A percentile compares a stretch with the other conserved stretches of the same genome.
phyloP scores from a whole-genome alignment of 2,329 filamentous ascomycete species.

The Penicillium digitatum region DNA sequence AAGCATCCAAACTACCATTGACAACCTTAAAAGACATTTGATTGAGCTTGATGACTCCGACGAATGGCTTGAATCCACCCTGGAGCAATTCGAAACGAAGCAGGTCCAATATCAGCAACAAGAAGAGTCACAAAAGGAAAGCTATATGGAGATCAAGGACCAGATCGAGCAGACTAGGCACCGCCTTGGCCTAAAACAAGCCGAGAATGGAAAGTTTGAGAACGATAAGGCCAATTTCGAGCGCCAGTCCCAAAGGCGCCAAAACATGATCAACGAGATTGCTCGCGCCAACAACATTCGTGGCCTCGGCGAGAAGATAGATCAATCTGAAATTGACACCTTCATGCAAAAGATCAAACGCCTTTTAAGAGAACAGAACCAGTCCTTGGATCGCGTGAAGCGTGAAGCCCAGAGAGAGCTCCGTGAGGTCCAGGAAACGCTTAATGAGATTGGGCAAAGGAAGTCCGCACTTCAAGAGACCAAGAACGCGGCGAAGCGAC shows the following conservation, averaged over 20 bases:
- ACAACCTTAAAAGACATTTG: slow-evolving; percentile 67
- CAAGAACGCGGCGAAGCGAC: slow-evolving; percentile 68
- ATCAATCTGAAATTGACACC: slow-evolving; percentile 66
- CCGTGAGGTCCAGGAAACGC: slow-evolving; percentile 64
- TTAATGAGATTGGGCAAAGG: slow-evolving; percentile 70
- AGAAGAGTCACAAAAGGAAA: slow-evolving; percentile 58
- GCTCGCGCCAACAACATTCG: slow-evolving; percentile 74
- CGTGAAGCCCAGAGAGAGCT: slow-evolving; percentile 70
- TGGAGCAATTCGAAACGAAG: slow-evolving; percentile 73
- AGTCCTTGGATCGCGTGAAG: slow-evolving; percentile 69
- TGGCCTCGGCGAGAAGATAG: slow-evolving; percentile 75
- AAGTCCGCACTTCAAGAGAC: slow-evolving; percentile 69
- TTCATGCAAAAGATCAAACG: slow-evolving; percentile 77
- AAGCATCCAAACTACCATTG: slow-evolving; percentile 65
- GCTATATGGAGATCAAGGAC: slow-evolving; percentile 61
- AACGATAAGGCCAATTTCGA: slow-evolving; percentile 87
- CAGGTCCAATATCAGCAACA: slow-evolving; percentile 64
- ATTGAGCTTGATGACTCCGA: slow-evolving; percentile 76
- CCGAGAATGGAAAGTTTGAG: slow-evolving; percentile 65
- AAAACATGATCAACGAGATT: slow-evolving; percentile 71
- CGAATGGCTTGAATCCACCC: slow-evolving; percentile 64
- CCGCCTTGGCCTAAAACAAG: slow-evolving; percentile 40
- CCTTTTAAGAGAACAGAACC: slow-evolving; percentile 71
- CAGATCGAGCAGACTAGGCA: slow-evolving; percentile 48
- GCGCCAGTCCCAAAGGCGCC: slow-evolving; percentile 67